These are phyloP conservation scores for Fusarium abutilonis DNA, from an alignment of 2,329 filamentous ascomycete species.

Conservation along the genomic window DNA sequence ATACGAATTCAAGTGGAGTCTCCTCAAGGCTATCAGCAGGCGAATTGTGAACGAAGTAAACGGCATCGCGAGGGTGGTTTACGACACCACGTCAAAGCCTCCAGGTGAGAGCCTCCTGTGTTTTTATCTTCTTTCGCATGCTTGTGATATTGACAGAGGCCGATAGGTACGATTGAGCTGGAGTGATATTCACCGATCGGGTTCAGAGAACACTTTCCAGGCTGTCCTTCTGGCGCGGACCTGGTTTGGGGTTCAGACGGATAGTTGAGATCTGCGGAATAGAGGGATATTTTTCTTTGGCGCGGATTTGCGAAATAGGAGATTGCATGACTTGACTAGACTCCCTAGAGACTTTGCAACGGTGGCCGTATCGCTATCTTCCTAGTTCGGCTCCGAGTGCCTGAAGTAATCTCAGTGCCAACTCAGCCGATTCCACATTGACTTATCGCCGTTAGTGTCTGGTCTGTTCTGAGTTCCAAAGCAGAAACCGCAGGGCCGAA, in stretches of 20 bases:
- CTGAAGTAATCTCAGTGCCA: neutral
- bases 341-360: neutral
- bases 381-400: neutral
- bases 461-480: neutral
- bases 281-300: conserved; percentile 6
- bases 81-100: conserved; percentile 25
- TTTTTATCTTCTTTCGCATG: neutral
- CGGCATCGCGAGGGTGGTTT: conserved; percentile 19
- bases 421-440: neutral
- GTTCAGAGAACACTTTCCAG: conserved; percentile 7
- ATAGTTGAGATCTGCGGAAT: conserved; percentile 12
- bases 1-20: conserved; percentile 8
- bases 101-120: conserved; percentile 13
- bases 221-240: conserved; percentile 4
- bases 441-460: conserved; percentile 1
- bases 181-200: conserved; percentile 10
- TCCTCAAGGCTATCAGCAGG: conserved; percentile 19
- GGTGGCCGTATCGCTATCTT: neutral
- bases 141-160: conserved; percentile 6
- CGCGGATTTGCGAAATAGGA: conserved; percentile 1
- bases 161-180: conserved; percentile 14
- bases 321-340: neutral
- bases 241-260: conserved; percentile 6
- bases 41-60: conserved; percentile 27
- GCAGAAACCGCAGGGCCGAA: no score